Base-by-base conservation (phyloP, 2,329 filamentous ascomycete species). In the Penicillium griseofulvum region DNA sequence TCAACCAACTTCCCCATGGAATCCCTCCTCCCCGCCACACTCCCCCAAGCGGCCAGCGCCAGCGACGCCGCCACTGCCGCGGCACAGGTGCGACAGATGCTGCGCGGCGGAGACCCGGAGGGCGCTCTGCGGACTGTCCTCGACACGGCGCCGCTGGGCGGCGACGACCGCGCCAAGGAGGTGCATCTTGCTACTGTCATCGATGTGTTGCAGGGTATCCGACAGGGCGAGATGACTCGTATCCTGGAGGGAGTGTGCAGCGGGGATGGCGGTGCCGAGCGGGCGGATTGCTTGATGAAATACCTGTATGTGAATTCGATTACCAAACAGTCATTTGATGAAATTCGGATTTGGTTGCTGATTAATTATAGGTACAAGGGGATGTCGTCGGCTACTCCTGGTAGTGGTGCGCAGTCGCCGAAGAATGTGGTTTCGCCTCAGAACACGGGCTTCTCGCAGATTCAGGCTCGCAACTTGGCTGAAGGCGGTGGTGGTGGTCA, bases 191-290 rank as follows among this genome's bases (percentile, higher is more conserved):
- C 90, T 64, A 93, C 90, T 19, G 89, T 99, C 38, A 86, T 91
- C 58, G 94, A 99, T 77, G 92, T 97, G 55, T 81, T 99, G 62
- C 92, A 96, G 76, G 94, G 91, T 19, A 97, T 97, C 77, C 92
- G 96, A 73, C 91, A 94, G 70, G 89, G 89, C 66, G 94, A 99
- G 66, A 97, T 97, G 90, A 91, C 87, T 61, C 89, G 90, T 14
- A 86, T 97, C 68, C 80, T 99, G 64, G 86, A 87, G 76, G 84
- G 87, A 55, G 88, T 97, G 68, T 91, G 94, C 77, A 80, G 79
- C 56, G 86, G 87, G 11, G 85, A 89, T 48, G 89, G 89, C 58
- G 94, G 94, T 28, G 85, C 85, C 58, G 94, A 97, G 76, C 83
- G 89, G 58, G 79, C 96, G 64, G 94, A 99, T 74, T 91, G 93